These are phyloP conservation scores for Naganishia liquefaciens DNA, from an alignment of 1,284 basidiomycete genomes.

Conservation along the genomic window DNA sequence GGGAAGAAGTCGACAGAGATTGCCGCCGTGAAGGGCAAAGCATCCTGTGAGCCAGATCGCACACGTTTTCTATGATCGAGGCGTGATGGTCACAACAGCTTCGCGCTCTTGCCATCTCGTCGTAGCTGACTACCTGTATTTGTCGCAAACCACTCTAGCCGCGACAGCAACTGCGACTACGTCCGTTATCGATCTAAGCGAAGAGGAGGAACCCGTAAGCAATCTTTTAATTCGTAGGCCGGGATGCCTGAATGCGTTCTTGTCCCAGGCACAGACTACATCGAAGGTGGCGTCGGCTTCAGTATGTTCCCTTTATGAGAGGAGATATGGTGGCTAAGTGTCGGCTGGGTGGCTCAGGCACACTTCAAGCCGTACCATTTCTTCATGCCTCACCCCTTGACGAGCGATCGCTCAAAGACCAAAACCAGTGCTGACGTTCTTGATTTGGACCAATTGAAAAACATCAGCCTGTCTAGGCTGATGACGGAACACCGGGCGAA, in stretches of 20 bases:
- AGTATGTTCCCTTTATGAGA: conserved; percentile 11
- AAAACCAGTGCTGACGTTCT: conserved; percentile 23
- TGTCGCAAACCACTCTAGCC: not conserved
- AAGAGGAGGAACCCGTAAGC: conserved; percentile 12
- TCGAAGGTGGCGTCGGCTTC: conserved; percentile 5
- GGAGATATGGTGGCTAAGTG: conserved; percentile 1
- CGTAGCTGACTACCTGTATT: not conserved
- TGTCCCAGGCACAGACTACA: not conserved
- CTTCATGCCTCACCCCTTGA: conserved; percentile 12
- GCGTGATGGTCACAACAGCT: not conserved
- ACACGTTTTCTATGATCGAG: not conserved
- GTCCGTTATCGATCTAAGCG: not conserved
- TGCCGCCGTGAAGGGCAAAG: not conserved
- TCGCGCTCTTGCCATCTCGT: not conserved
- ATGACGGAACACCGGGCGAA: conserved; percentile 21
- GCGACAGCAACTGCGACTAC: not conserved
- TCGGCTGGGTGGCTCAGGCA: not conserved
- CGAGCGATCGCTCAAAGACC: conserved; percentile 2
- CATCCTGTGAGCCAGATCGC: conserved; percentile 2
- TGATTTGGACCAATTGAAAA: conserved; percentile 26
- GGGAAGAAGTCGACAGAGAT: not conserved
- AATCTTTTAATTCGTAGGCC: too few species aligned
- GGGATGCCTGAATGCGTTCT: not conserved
- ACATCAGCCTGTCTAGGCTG: conserved; percentile 19
- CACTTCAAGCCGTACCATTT: conserved; percentile 28